phyloP scores from a whole-genome alignment of 2,329 filamentous ascomycete species.

The Plenodomus biglobosus region DNA sequence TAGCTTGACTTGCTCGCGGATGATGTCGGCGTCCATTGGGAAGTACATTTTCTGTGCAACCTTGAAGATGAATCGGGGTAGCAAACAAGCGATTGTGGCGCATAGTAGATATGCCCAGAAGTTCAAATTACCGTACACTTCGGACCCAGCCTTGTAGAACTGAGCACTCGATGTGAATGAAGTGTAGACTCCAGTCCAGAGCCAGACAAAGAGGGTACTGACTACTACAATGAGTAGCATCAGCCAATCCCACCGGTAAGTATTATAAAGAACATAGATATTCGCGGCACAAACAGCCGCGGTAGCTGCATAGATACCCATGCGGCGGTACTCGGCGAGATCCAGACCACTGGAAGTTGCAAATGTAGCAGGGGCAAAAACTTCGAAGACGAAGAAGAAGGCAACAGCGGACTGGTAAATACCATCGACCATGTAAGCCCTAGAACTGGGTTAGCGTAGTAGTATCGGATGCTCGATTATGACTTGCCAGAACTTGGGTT shows the following conservation, averaged over 20 bases:
- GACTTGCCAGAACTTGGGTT: constrained; percentile 89
- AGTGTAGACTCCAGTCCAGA: constrained; percentile 92
- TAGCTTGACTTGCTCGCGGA: constrained; percentile 84
- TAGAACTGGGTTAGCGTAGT: constrained; percentile 23
- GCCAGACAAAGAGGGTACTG: constrained; percentile 85
- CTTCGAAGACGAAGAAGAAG: constrained; percentile 88
- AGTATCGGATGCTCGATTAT: not conserved
- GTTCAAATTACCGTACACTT: constrained; percentile 77
- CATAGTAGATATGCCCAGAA: constrained; percentile 88
- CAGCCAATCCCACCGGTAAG: constrained; percentile 97
- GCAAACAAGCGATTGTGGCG: constrained; percentile 77
- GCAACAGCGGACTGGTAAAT: constrained; percentile 91
- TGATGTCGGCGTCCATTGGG: constrained; percentile 89
- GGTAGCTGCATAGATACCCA: constrained; percentile 85
- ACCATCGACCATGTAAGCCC: constrained; percentile 88
- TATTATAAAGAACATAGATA: constrained; percentile 91
- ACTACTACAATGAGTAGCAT: constrained; percentile 79
- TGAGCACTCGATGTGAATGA: constrained; percentile 58
- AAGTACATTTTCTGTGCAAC: constrained; percentile 89
- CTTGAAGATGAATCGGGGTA: constrained; percentile 87
- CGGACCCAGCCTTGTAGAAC: constrained; percentile 75
- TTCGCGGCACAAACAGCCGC: constrained; percentile 88
- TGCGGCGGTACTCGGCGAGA: constrained; percentile 75
- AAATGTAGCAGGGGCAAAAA: constrained; percentile 70
- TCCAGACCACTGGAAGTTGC: constrained; percentile 72